Base-by-base conservation (phyloP, 2,329 filamentous ascomycete species). In the Xylariomycetidae sp. region DNA sequence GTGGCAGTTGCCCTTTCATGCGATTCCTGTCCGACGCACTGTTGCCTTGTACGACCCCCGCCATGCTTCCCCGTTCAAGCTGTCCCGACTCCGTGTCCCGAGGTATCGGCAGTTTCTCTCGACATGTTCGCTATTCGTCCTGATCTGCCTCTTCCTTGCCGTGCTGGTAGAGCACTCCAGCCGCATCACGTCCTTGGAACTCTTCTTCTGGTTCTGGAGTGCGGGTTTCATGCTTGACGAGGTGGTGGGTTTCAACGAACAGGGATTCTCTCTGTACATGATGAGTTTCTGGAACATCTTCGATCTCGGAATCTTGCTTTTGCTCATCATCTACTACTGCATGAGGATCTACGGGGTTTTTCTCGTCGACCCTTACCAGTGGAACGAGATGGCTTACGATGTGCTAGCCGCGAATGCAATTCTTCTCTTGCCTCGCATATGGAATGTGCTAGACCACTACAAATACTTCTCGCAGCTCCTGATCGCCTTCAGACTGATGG, bases 211-310 rank as follows among this genome's bases (percentile, higher is more conserved):
- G 90, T 86, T 95, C 58, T 96, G 90, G 89, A 94, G 87, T 54
- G 86, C 87, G 17, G 90, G 90, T 1, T 95, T 93, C 59, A 94
- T 95, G 87, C 76, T 95, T 19, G 90, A 95, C 52, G 90, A 95
- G 60, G 74, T 96, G 15, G 88, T 95, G 13, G 89, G 89, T 9
- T 95, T 95, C 68, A 95, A 89, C 46, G 90, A 96, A 58, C 88
- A 95, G 60, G 90, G 90, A 3, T 95, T 95, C 57, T 89, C 88
- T 23, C 74, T 96, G 19, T 96, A 95, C 61, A 86, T 95, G 52
- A 90, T 95, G 79, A 94, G 87, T 57, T 92, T 95, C 58, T 95
- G 90, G 90, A 95, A 95, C 58, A 78, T 89, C 23, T 95, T 95
- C 58, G 90, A 95, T 54, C 67, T 95, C 23, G 89, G 89, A 7